A percentile compares a stretch with the other conserved stretches of the same genome.
Evolutionary conservation across 768 basidiomycete species (phyloP).

Genomic region (Russula griseocarnosa): DNA sequence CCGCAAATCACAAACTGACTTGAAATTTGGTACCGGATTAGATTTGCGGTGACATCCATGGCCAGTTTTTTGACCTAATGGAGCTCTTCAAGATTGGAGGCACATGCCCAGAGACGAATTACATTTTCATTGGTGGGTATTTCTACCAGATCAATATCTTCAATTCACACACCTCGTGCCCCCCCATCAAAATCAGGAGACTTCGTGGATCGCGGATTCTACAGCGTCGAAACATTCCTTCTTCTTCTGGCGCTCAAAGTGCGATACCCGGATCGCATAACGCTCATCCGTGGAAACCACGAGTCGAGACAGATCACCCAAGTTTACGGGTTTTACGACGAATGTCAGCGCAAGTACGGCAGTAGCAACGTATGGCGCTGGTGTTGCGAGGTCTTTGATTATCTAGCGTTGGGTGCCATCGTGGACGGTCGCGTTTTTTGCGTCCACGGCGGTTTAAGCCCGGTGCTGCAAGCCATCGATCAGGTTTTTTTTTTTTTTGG

Average conservation of each 20-base stretch:
- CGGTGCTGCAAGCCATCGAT: slow-evolving; percentile 80
- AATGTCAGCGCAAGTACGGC: slow-evolving; percentile 95
- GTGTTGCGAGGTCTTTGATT: slow-evolving; percentile 99
- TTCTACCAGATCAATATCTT: slow-evolving; percentile 18
- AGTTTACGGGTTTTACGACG: slow-evolving; percentile 92
- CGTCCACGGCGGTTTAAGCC: slow-evolving; percentile 94
- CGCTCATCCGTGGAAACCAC: slow-evolving; percentile 95
- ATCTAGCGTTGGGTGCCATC: slow-evolving; percentile 88
- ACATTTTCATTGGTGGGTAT: slow-evolving; percentile 88
- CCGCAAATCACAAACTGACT: slow-evolving; percentile 32
- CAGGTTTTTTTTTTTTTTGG: slow-evolving; percentile 58
- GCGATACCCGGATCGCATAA: slow-evolving; percentile 95
- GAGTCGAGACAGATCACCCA: slow-evolving; percentile 97
- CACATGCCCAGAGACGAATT: slow-evolving; percentile 88
- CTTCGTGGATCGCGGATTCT: slow-evolving; percentile 97
- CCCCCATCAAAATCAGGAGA: slow-evolving; percentile 59
- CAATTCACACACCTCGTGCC: slow-evolving; percentile 12
- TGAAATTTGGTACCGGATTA: slow-evolving; percentile 31
- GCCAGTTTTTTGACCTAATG: slow-evolving; percentile 95
- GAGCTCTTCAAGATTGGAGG: slow-evolving; percentile 93
- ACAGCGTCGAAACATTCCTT: slow-evolving; percentile 94
- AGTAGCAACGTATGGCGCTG: slow-evolving; percentile 93
- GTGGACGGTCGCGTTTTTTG: slow-evolving; percentile 98
- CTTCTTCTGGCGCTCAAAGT: slow-evolving; percentile 93
- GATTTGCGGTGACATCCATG: slow-evolving; percentile 96